Evolutionary conservation across 2,329 filamentous ascomycete genomes (phyloP), one percentile per base, ranked within the genome.

Genomic region (Botrytis elliptica): DNA sequence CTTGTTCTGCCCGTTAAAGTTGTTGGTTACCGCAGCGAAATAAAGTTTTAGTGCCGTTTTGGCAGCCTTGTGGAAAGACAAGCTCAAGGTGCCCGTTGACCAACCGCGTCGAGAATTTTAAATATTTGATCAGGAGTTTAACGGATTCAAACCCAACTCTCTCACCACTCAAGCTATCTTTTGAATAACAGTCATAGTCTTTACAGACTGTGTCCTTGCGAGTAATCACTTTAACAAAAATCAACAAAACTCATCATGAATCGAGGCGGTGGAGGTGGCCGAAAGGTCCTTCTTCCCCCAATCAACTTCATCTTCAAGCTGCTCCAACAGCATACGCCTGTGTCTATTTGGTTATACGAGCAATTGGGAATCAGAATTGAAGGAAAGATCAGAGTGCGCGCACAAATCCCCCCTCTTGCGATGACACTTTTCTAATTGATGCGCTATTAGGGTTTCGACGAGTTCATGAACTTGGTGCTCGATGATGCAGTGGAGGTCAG

Each of bases 391-490:
- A 90, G 96, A 81, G 95, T 97, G 83, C 76, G 91, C 83, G 36
- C n/a, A 55, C 18, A 52, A 33, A 52, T 57, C 22, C 1, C 20
- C 7, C 29, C 25, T 8, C 36, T 59, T 38, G 38, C 18, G 25
- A 36, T 42, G 59, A 44, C 40, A 38, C 59, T 57, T 38, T 73
- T 74, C 75, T 80, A 70, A 81, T 62, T 16, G 65, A 77, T 72
- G 29, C 18, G 57, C 33, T 3, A 52, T 2, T 76, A 97, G 94
- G 95, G 96, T 22, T 99, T 99, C 78, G 96, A 99, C 82, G 96
- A 99, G 84, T 99, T 98, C 85, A 98, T 99, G 95, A 99, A 99
- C 85, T 87, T 99, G 68, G 96, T 98, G 57, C 89, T 97, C 77
- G 96, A 99, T 81, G 94, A 99, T 79, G 96, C 96, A 44, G 90